Base-by-base conservation (phyloP, 805 yeast genomes). In the Candida orba region DNA sequence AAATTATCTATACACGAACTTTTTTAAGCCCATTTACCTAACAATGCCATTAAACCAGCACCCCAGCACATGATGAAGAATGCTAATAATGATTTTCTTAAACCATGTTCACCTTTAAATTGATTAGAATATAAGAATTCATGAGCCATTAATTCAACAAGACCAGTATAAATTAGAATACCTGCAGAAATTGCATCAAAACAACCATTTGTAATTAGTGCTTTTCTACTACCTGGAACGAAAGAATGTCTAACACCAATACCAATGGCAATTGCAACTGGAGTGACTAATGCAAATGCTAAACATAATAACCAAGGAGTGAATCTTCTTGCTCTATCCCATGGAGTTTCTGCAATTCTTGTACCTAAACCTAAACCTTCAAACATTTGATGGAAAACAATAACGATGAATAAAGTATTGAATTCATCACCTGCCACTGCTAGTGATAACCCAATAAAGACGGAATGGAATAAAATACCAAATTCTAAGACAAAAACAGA, bases 301-400 rank as follows among this genome's bases (percentile, higher is more conserved):
- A 61, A 14, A n/a, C 75, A 75, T 49, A 77, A 60, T 0, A 75
- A n/a, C 77, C 81, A 77, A 15, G 87, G 87, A 1, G 81, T 73
- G 51, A 56, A 65, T 49, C 69, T 66, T 52, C 62, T 67, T 17
- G 48, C 32, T 8, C 53, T 40, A 31, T 63, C 59, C 62, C 62
- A 58, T 27, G 65, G 54, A 1, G 77, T 69, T 27, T 70, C 71
- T 1, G 88, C 83, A 32, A 84, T 69, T 62, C 95, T 76, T 8
- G 91, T 74, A 22, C 95, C 95, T 51, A 87, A 68, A 46, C 95
- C 95, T 39, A 87, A 69, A 40, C 95, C 95, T 65, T 86, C 95
- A 57, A 86, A 86, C 69, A 80, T 70, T 63, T 86, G 95, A 60
- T 87, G 89, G 70, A 78, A 79, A 5, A 80, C 75, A 36, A 74